These are phyloP conservation scores for Cercospora sp. DNA, from an alignment of 2,329 filamentous ascomycete species.

Conservation along the genomic window DNA sequence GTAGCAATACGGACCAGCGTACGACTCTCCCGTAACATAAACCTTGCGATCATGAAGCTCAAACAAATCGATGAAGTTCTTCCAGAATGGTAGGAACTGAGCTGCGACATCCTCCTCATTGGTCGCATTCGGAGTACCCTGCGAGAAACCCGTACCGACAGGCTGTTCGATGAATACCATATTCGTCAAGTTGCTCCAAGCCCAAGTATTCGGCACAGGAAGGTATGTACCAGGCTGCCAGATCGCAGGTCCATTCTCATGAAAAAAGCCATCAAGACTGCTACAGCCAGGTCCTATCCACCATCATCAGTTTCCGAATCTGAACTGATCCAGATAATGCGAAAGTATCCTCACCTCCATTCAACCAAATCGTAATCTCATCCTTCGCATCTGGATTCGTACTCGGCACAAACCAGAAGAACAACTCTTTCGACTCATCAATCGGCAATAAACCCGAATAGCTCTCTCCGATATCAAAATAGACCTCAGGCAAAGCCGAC, in stretches of 20 bases:
- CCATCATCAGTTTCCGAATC: constrained; percentile 14
- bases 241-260: constrained; percentile 37
- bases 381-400: constrained; percentile 46
- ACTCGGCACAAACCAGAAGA: constrained; percentile 53
- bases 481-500: constrained; percentile 33
- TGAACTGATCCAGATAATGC: too few relatives aligned
- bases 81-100: constrained; percentile 49
- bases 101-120: constrained; percentile 44
- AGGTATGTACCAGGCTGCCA: constrained; percentile 46
- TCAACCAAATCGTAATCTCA: constrained; percentile 37
- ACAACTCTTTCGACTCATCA: constrained; percentile 38
- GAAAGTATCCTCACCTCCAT: background rate
- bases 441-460: constrained; percentile 37
- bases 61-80: constrained; percentile 55
- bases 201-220: constrained; percentile 47
- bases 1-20: constrained; percentile 14
- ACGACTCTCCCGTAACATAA: constrained; percentile 36
- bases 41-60: constrained; percentile 51
- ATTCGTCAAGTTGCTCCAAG: constrained; percentile 66
- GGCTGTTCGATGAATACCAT: constrained; percentile 66
- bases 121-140: constrained; percentile 45
- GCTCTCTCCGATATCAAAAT: constrained; percentile 38
- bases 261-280: constrained; percentile 25
- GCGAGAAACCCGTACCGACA: constrained; percentile 49
- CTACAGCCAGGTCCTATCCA: constrained; percentile 27